These are phyloP conservation scores for Draba incana DNA, from an alignment of 345 rosid genomes.

Conservation along the genomic window DNA sequence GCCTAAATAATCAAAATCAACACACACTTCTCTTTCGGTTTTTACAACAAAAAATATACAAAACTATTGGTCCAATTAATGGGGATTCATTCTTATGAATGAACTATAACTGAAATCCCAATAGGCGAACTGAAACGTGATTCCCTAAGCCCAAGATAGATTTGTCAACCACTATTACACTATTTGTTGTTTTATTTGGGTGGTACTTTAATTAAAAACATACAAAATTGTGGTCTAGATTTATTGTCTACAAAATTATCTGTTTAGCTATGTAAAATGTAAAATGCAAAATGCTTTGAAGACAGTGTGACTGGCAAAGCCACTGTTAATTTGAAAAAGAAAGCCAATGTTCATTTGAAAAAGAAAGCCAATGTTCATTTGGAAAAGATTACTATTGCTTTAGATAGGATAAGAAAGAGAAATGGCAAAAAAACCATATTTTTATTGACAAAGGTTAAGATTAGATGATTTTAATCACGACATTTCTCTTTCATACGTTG, in stretches of 20 bases:
- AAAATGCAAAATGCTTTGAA: too few species aligned
- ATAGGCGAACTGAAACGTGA: too few species aligned
- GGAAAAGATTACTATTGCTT: background rate
- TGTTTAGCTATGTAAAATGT: too few species aligned
- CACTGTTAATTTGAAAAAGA: background rate
- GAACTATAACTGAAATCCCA: background rate
- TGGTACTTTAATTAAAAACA: too few species aligned
- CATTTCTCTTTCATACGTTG: conserved; percentile 25
- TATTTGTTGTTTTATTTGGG: too few species aligned
- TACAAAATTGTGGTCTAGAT: too few species aligned
- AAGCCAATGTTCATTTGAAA: too few species aligned
- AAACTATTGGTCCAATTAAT: background rate
- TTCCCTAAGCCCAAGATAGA: too few species aligned
- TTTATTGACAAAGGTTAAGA: conserved; percentile 20
- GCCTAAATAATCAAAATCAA: background rate
- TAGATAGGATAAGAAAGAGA: conserved; percentile 18
- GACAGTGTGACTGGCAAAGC: background rate
- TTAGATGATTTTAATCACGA: conserved; percentile 10
- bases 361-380: background rate
- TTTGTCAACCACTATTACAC: too few species aligned
- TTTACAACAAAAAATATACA: background rate
- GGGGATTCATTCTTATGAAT: background rate
- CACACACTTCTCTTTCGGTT: background rate
- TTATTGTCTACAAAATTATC: too few species aligned
- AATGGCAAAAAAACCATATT: conserved; percentile 9